Evolutionary conservation across 495 filamentous ascomycete species (phyloP).

Genomic region (Oidiodendron maius): DNA sequence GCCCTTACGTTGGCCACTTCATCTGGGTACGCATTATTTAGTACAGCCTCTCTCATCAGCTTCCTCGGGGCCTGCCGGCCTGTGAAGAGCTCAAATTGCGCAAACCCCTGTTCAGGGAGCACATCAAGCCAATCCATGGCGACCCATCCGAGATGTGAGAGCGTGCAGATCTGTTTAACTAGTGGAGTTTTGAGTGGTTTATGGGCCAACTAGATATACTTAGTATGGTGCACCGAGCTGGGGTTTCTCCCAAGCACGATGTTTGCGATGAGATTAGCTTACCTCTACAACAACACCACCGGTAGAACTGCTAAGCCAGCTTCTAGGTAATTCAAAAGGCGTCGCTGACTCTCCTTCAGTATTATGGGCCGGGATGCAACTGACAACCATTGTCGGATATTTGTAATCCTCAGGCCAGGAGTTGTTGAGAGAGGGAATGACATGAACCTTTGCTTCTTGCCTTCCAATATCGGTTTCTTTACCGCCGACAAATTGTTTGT

Average conservation of each 20-base stretch:
- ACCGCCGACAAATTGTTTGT: conserved; percentile 16
- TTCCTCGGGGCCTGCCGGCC: conserved; percentile 68
- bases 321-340: conserved; percentile 62
- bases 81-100: conserved; percentile 74
- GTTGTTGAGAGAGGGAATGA: conserved; percentile 46
- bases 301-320: conserved; percentile 67
- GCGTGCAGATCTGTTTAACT: conserved; percentile 52
- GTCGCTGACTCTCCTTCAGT: conserved; percentile 54
- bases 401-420: conserved; percentile 58
- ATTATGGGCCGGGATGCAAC: conserved; percentile 61
- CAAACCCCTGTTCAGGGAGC: conserved; percentile 70
- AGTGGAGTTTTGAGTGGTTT: conserved; percentile 65
- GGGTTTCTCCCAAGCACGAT: too few relatives aligned
- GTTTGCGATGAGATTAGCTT: too few relatives aligned
- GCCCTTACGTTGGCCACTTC: too few relatives aligned
- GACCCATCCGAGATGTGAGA: conserved; percentile 53
- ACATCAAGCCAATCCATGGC: conserved; percentile 70
- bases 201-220: conserved; percentile 46
- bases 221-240: too few relatives aligned
- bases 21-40: too few relatives aligned
- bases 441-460: conserved; percentile 34
- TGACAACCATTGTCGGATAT: conserved; percentile 65
- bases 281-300: conserved; percentile 70
- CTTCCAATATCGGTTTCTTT: background rate
- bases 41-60: conserved; percentile 61